A percentile compares a stretch with the other conserved stretches of the same genome.
These are phyloP conservation scores for Reutealis trisperma DNA, from an alignment of 345 rosid species.

Conservation along the genomic window DNA sequence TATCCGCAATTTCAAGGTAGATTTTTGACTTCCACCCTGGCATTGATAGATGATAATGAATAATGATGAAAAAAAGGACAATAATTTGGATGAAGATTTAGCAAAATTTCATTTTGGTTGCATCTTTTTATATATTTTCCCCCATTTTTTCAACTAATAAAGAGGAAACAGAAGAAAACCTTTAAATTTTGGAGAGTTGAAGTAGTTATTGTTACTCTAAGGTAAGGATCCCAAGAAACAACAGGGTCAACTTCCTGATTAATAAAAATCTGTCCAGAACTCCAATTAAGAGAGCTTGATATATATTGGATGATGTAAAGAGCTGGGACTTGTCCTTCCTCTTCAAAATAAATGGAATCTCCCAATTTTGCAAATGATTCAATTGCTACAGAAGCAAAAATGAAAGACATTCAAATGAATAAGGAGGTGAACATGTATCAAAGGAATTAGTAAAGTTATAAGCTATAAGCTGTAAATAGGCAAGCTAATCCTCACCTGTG, in stretches of 20 bases:
- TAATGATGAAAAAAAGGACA: not conserved
- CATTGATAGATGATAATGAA: not conserved
- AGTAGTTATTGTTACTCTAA: constrained; percentile 40
- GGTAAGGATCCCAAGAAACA: constrained; percentile 65
- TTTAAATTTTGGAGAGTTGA: not conserved
- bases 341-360: constrained; percentile 89
- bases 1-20: constrained; percentile 71
- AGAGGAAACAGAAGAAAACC: not conserved
- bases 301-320: constrained; percentile 79
- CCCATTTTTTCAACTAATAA: not conserved
- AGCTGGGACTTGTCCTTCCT: constrained; percentile 59
- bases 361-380: constrained; percentile 95
- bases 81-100: too few species aligned
- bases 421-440: too few species aligned
- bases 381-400: constrained; percentile 16
- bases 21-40: constrained; percentile 47
- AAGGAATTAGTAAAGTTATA: too few species aligned
- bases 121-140: too few species aligned
- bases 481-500: constrained; percentile 51
- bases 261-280: constrained; percentile 48
- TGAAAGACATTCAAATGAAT: too few species aligned
- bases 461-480: too few species aligned
- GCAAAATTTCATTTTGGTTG: too few species aligned
- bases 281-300: constrained; percentile 79
- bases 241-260: constrained; percentile 68